Evolutionary conservation across 139 green algal species (phyloP), one percentile per base, ranked within the genome.

Genomic region (Eudorina sp.): DNA sequence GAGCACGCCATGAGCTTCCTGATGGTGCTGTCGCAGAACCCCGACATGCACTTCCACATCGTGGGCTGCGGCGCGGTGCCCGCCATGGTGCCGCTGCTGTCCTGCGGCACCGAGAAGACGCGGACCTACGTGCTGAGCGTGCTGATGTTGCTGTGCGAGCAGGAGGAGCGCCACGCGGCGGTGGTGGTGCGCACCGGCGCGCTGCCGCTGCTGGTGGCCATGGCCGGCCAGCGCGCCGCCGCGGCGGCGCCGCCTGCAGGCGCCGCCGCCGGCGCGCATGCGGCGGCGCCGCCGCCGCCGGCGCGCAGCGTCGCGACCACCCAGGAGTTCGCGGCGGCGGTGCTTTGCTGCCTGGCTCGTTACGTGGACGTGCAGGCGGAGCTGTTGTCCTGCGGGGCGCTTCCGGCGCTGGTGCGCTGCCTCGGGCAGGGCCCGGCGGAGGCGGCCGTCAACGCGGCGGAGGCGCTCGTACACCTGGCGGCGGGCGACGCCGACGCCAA

Each of bases 31-130:
- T 51, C 82, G 29, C 90, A 94, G 81, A 94, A 94, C 72, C 85
- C 89, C 27, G 85, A 92, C 86, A 91, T 88, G n/a, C 91, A 94
- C 69, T 94, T 94, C 73, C 53, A 84, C 46, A 70, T 94, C 53
- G 91, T 94, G 18, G 70, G 77, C 7, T 45, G 64, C 36, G 91
- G 91, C 3, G 46, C 79, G 46, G 91, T 94, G 76, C 89, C 89
- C 21, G 68, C 89, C 36, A 75, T 94, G 58, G 69, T 94, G 85
- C 66, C 85, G 38, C 76, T 94, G 82, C 70, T 94, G 11, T 40
- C 27, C 2, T 6, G 4, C 46, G 40, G 69, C 77, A 74, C 48
- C 18, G 48, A 38, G 64, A 91, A 91, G 48, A 76, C 86, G 1
- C 58, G 88, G 46, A 90, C 76, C 6, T 94, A 94, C 62, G 84